These are phyloP conservation scores for Allium fistulosum DNA, from an alignment of 106 monocot genomes.

Conservation along the genomic window DNA sequence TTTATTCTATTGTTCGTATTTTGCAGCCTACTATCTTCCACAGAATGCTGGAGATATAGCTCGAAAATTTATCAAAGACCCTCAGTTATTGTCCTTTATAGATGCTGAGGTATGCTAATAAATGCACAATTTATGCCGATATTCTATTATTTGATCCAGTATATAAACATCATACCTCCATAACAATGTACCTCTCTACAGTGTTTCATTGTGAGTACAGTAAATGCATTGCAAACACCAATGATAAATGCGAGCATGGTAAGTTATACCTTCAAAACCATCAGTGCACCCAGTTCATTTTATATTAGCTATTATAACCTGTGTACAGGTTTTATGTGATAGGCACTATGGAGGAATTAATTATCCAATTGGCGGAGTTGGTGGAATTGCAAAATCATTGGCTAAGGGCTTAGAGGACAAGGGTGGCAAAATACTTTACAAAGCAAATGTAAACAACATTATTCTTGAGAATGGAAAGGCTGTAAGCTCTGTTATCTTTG, in stretches of 20 bases:
- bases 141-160: not conserved
- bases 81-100: constrained; percentile 81
- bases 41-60: constrained; percentile 96
- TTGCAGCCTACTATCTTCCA: constrained; percentile 90
- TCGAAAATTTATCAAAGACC: constrained; percentile 80
- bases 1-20: constrained; percentile 3
- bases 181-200: constrained; percentile 23
- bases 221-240: constrained; percentile 93
- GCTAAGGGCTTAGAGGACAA: constrained; percentile 76
- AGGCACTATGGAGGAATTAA: constrained; percentile 98
- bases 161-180: not conserved
- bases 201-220: constrained; percentile 99
- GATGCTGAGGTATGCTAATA: constrained; percentile 82
- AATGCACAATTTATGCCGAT: not conserved
- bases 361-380: constrained; percentile 97
- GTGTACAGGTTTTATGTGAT: constrained; percentile 81
- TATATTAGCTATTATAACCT: not conserved
- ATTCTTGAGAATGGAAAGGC: constrained; percentile 77
- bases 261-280: constrained; percentile 5
- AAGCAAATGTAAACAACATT: constrained; percentile 72
- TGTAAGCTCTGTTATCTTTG: constrained; percentile 43
- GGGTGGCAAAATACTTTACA: constrained; percentile 77
- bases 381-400: constrained; percentile 83
- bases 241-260: constrained; percentile 99
- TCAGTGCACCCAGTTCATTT: not conserved